These are phyloP conservation scores for Anthracocystis panici-leucophaei DNA, from an alignment of 1,284 basidiomycete species.

Conservation along the genomic window DNA sequence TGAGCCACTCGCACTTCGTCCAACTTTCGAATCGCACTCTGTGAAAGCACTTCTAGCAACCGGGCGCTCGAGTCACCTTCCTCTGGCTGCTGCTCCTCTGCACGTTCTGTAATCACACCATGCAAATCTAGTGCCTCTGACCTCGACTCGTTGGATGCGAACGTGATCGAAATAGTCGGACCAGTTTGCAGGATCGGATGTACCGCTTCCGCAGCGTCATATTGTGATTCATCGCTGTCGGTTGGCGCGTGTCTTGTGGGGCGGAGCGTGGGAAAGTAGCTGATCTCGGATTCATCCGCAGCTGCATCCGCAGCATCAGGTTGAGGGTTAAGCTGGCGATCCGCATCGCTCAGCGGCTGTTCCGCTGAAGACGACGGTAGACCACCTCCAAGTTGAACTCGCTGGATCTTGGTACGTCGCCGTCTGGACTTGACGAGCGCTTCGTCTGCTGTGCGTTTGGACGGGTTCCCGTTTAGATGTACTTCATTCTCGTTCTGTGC, in stretches of 20 bases:
- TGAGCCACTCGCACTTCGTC: not conserved
- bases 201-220: not conserved
- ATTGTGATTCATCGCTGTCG: not conserved
- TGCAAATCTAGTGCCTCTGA: not conserved
- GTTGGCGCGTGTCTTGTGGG: slow-evolving; percentile 9
- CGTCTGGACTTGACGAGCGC: slow-evolving; percentile 1
- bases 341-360: slow-evolving; percentile 27
- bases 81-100: not conserved
- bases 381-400: slow-evolving; percentile 18
- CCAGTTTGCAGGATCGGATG: not conserved
- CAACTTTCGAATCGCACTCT: slow-evolving; percentile 29
- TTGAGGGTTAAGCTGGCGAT: slow-evolving; percentile 31
- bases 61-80: slow-evolving; percentile 23
- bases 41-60: slow-evolving; percentile 38
- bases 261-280: slow-evolving; percentile 38
- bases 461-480: not conserved
- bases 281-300: slow-evolving; percentile 44
- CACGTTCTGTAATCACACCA: not conserved
- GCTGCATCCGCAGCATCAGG: slow-evolving; percentile 11
- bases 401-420: slow-evolving; percentile 27
- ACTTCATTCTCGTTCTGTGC: slow-evolving; percentile 19
- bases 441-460: slow-evolving; percentile 9
- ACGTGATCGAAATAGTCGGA: not conserved
- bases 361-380: slow-evolving; percentile 14
- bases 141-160: not conserved